A percentile compares a stretch with the other conserved stretches of the same genome.
Conservation (phyloP, 108 stramenopile genomes). For the Nitzschia putrida region DNA sequence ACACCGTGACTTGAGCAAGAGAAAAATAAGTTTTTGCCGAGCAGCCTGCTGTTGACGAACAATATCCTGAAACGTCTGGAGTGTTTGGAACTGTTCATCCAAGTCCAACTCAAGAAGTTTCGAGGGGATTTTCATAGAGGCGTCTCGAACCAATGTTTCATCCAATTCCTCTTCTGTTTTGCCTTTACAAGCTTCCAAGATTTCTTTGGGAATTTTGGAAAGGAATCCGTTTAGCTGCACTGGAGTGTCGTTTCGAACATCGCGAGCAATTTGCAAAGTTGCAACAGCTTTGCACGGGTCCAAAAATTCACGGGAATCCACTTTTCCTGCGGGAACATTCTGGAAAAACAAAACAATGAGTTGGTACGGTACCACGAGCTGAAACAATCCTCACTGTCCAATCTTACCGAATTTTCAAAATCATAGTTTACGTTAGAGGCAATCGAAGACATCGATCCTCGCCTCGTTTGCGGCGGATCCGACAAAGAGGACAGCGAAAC, state of each 20-base stretch:
- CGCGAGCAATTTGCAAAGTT: conserved; percentile 80
- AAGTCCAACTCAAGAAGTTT: conserved; percentile 73
- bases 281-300: conserved; percentile 79
- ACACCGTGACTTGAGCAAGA: conserved; percentile 74
- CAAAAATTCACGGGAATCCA: conserved; percentile 62
- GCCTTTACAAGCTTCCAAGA: conserved; percentile 41
- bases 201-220: conserved; percentile 55
- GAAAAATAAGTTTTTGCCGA: conserved; percentile 50
- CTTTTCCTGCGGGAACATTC: conserved; percentile 57
- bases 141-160: conserved; percentile 39
- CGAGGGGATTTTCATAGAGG: conserved; percentile 52
- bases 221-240: conserved; percentile 60
- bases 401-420: conserved; percentile 63
- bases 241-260: conserved; percentile 73
- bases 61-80: conserved; percentile 58
- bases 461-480: background rate
- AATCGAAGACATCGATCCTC: conserved; percentile 13
- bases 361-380: background rate
- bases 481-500: background rate
- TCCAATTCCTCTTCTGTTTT: conserved; percentile 17
- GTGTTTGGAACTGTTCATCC: conserved; percentile 55
- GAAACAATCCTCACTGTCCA: background rate
- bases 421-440: conserved; percentile 42
- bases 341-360: conserved; percentile 9
- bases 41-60: conserved; percentile 63